These are phyloP conservation scores for Volvox carteri DNA, from an alignment of 163 green algal species.

Conservation along the genomic window DNA sequence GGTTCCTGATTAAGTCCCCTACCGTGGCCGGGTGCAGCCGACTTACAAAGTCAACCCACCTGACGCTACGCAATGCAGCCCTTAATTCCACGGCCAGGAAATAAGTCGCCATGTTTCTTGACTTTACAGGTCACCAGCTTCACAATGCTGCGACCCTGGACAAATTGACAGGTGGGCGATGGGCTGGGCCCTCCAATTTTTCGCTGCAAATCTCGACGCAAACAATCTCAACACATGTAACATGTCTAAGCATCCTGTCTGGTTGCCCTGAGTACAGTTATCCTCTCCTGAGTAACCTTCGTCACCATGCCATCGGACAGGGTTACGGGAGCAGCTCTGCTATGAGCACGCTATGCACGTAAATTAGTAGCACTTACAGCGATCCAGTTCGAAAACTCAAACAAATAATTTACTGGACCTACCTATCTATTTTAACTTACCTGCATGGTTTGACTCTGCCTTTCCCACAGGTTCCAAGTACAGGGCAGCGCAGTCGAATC, in stretches of 20 bases:
- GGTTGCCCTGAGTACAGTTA: too few species aligned
- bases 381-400: too few species aligned
- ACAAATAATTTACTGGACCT: too few species aligned
- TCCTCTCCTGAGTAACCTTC: too few species aligned
- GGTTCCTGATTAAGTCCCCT: not conserved
- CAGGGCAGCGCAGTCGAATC: conserved; percentile 18
- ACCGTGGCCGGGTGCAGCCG: not conserved
- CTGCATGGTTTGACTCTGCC: too few species aligned
- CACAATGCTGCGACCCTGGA: conserved; percentile 2
- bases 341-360: too few species aligned
- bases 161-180: conserved; percentile 12
- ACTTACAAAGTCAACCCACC: not conserved
- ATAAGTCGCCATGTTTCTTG: not conserved
- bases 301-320: too few species aligned
- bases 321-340: too few species aligned
- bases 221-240: too few species aligned
- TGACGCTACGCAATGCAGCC: not conserved
- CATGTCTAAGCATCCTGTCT: too few species aligned
- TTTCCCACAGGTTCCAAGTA: conserved; percentile 16
- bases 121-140: not conserved
- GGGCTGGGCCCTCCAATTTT: not conserved
- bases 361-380: too few species aligned
- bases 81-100: not conserved
- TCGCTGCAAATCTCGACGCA: not conserved
- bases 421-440: too few species aligned